A percentile compares a stretch with the other conserved stretches of the same genome.
phyloP scores from a whole-genome alignment of 2,329 filamentous ascomycete species.

The Corniculantispora saksenae region DNA sequence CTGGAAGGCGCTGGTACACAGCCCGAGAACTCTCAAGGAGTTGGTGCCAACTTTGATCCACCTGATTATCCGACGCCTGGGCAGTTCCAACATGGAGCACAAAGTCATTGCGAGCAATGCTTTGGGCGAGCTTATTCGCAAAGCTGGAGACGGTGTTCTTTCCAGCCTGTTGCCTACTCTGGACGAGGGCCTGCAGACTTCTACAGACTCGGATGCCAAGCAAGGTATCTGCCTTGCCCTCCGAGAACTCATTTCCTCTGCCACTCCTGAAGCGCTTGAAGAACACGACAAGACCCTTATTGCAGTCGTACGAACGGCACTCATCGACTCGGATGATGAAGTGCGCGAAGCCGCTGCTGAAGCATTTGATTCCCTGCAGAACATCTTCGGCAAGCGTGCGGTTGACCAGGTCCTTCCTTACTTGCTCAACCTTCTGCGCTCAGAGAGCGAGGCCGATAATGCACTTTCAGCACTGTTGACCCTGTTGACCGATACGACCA shows the following conservation, averaged over 20 bases:
- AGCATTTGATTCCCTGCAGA: constrained; percentile 92
- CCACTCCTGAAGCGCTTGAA: constrained; percentile 83
- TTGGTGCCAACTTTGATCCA: constrained; percentile 93
- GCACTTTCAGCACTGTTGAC: constrained; percentile 91
- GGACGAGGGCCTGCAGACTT: constrained; percentile 84
- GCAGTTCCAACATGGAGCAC: constrained; percentile 96
- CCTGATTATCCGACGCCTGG: constrained; percentile 88
- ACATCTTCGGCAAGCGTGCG: constrained; percentile 88
- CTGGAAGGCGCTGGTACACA: constrained; percentile 95
- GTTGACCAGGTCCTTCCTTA: constrained; percentile 94
- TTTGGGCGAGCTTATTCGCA: constrained; percentile 92
- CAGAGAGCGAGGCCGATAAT: constrained; percentile 85
- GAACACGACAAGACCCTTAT: constrained; percentile 95
- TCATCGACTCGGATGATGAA: constrained; percentile 86
- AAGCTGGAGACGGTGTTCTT: constrained; percentile 91
- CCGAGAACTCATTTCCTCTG: constrained; percentile 87
- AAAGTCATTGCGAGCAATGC: constrained; percentile 98
- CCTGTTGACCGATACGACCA: constrained; percentile 86
- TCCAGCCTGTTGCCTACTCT: constrained; percentile 85
- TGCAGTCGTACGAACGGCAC: constrained; percentile 86
- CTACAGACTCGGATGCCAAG: constrained; percentile 88
- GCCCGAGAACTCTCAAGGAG: constrained; percentile 89
- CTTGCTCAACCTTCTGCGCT: constrained; percentile 84
- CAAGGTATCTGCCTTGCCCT: constrained; percentile 97
- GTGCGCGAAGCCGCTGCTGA: constrained; percentile 95